Conservation (phyloP, 164 flowering plant genomes). For the Stephania japonica region DNA sequence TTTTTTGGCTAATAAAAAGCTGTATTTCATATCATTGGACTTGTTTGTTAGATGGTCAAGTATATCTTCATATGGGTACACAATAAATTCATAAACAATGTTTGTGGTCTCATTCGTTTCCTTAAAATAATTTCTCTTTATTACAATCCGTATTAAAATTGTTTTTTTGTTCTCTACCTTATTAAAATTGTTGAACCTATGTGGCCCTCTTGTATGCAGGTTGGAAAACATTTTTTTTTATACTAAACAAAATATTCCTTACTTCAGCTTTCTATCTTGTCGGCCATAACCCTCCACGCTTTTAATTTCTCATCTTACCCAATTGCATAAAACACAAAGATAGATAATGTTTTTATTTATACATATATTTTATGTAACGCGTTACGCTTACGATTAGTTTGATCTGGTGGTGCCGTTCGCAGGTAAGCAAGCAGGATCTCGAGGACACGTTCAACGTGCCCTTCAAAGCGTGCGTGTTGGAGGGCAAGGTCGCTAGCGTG, state of each 20-base stretch:
- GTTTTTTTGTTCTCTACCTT: too few relatives aligned
- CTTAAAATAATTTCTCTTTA: not conserved
- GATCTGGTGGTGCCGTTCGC: slow-evolving; percentile 4
- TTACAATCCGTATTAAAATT: not conserved
- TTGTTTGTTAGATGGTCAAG: too few relatives aligned
- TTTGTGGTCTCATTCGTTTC: not conserved
- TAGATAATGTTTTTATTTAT: not conserved
- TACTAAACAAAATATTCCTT: not conserved
- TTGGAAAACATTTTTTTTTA: not conserved
- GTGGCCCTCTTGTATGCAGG: not conserved
- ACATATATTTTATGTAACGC: not conserved
- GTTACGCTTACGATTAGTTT: not conserved
- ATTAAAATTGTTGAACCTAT: not conserved
- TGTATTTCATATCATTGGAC: too few relatives aligned
- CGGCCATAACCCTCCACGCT: not conserved
- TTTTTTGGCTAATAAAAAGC: too few relatives aligned
- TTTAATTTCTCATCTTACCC: not conserved
- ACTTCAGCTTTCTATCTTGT: not conserved
- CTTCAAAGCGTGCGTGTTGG: slow-evolving; percentile 62
- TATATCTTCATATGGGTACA: too few relatives aligned
- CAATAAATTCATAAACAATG: not conserved
- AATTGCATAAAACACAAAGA: too few relatives aligned
- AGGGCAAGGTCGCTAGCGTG: slow-evolving; percentile 85
- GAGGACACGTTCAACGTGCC: slow-evolving; percentile 79
- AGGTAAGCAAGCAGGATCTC: slow-evolving; percentile 90